Percentiles rank a stretch among this genome's conserved stretches.
phyloP scores from a whole-genome alignment of 2,329 filamentous ascomycete genomes.

The Monosporascus sp. region DNA sequence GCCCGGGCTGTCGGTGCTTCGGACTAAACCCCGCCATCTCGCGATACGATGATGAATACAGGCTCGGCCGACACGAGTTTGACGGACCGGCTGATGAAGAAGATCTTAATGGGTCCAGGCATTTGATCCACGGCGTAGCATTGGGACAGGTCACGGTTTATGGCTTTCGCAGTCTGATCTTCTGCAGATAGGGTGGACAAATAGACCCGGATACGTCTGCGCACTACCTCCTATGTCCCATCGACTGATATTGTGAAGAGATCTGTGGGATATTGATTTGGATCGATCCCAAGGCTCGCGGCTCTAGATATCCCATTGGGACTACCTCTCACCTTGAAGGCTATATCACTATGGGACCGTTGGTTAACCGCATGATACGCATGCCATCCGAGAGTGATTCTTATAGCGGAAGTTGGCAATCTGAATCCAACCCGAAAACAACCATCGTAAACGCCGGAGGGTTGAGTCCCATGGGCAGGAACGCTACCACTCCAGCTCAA shows the following conservation, averaged over 20 bases:
- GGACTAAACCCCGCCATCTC: conserved; percentile 27
- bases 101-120: conserved; percentile 27
- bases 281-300: background rate
- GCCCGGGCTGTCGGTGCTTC: conserved; percentile 29
- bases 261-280: background rate
- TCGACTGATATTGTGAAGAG: background rate
- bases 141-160: conserved; percentile 28
- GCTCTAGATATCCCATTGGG: too few relatives aligned
- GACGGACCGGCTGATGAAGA: conserved; percentile 23
- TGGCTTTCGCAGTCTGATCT: conserved; percentile 22
- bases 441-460: too few relatives aligned
- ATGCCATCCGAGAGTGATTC: too few relatives aligned
- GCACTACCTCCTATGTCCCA: conserved; percentile 2
- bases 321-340: too few relatives aligned
- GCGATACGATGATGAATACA: conserved; percentile 29
- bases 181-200: conserved; percentile 28
- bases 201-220: conserved; percentile 23
- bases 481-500: too few relatives aligned
- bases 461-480: too few relatives aligned
- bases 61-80: conserved; percentile 21
- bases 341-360: too few relatives aligned
- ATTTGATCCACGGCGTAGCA: conserved; percentile 32
- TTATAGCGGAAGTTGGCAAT: too few relatives aligned
- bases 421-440: too few relatives aligned
- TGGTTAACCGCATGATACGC: too few relatives aligned